Base-by-base conservation (phyloP, 2,329 filamentous ascomycete genomes). In the Fusarium burgessii region DNA sequence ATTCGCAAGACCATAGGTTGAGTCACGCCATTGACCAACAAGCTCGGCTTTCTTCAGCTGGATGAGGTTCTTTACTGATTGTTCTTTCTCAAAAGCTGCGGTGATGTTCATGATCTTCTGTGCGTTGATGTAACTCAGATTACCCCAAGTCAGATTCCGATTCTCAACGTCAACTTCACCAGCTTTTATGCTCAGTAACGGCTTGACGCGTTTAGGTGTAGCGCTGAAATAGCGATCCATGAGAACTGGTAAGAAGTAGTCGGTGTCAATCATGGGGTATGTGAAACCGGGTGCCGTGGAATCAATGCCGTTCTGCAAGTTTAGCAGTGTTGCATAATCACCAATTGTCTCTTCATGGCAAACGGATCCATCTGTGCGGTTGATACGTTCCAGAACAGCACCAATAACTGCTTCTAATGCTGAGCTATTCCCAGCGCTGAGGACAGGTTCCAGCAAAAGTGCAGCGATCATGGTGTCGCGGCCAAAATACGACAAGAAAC, bases 401-500 rank as follows among this genome's bases (percentile, higher is more conserved):
- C 83, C 82, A 23, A 91, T 87, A 4, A 90, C 88, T 6, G 89
- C 88, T 75, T 92, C 90, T 17, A 90, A 82, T 0, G 88, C 85
- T 6, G 87, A 84, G 1, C 81, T 84, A 40, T 87, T 80, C 0
- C 87, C 88, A 45, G 84, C 80, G 54, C 87, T 90, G 3, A 92
- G 80, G 0, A 91, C 82, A 0, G 87, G 84, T 61, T 89, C 84
- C 33, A 91, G 80, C 1, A 92, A 79, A 0, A 91, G 82, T 17
- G 86, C 81, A 2, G 87, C 83, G 41, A 92, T 89, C 83, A 91
- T 89, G 66, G 85, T 89, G 73, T 92, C 89, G 14, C 89, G 84
- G 1, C 89, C 89, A 78, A 92, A 91, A 73, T 91, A 92, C 0
- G 89, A 91, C 46, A 92, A 77, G 71, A 91, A 92, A 3, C 89